phyloP scores from a whole-genome alignment of 2,329 filamentous ascomycete genomes.

The Acephala macrosclerotiorum region DNA sequence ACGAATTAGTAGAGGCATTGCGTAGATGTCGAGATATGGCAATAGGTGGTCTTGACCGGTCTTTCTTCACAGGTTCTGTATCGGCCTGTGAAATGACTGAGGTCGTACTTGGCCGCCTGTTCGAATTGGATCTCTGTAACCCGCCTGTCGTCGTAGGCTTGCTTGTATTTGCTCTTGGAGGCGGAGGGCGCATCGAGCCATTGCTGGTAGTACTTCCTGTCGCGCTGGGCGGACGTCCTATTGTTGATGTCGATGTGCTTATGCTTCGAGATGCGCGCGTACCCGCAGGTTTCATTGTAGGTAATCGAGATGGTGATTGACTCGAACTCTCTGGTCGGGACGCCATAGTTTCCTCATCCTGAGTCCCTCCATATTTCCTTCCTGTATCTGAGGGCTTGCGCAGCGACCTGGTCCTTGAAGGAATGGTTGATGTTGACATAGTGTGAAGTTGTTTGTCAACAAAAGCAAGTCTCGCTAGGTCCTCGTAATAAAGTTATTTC shows the following conservation, averaged over 20 bases:
- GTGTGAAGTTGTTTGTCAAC: constrained; percentile 15
- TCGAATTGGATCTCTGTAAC: constrained; percentile 37
- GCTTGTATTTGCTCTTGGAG: constrained; percentile 31
- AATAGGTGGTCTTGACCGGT: constrained; percentile 39
- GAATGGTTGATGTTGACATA: constrained; percentile 36
- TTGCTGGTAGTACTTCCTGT: constrained; percentile 33
- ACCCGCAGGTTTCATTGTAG: constrained; percentile 34
- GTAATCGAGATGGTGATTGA: constrained; percentile 44
- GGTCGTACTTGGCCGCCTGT: constrained; percentile 24
- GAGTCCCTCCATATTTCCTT: constrained; percentile 9
- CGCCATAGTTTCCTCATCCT: constrained; percentile 18
- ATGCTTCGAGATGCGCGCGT: constrained; percentile 31
- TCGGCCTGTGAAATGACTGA: constrained; percentile 21
- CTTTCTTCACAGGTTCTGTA: constrained; percentile 38
- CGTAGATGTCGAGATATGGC: constrained; percentile 40
- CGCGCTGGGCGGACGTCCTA: constrained; percentile 34
- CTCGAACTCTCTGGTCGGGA: constrained; percentile 25
- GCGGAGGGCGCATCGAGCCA: constrained; percentile 38
- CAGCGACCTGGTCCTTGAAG: constrained; percentile 36
- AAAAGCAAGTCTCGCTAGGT: background rate
- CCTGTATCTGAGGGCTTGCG: constrained; percentile 31
- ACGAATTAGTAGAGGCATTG: constrained; percentile 35
- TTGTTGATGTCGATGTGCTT: constrained; percentile 28
- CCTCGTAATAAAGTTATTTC: background rate
- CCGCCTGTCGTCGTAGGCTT: constrained; percentile 31